Evolutionary conservation across 139 green algal species (phyloP), one percentile per base, ranked within the genome.

Genomic region (Picochlorum sp.): DNA sequence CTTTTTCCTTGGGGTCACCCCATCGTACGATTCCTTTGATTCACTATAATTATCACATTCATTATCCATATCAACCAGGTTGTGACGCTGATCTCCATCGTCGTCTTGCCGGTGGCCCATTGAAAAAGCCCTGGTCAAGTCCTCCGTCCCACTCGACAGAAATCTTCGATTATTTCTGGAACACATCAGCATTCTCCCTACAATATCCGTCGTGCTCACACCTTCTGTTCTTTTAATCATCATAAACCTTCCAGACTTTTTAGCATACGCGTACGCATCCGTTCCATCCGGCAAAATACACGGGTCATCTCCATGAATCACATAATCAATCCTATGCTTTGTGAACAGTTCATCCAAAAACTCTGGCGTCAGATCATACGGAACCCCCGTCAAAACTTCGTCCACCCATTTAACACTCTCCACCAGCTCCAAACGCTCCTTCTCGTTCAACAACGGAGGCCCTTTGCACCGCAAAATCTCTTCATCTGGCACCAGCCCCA

Each of bases 261-360:
- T 97, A 45, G 88, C 90, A 49, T 92, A 75, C 34, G 82, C 94
- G 76, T 99, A 99, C 0, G 92, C 94, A 70, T 99, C 94, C 4
- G 88, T 92, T 64, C 94, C 94, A 64, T 99, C 94, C 13, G 94
- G 94, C 62, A 98, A 78, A 44, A 98, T 61, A 81, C 94, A 99
- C 57, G 94, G 94, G 77, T 99, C 94, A 76, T 99, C 94, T 1
- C 94, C 94, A 71, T 99, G 94, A 18, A 99, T 83, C 67, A 99
- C 90, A 77, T 96, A 96, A 77, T 99, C 94, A 50, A 99, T 97
- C n/a, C 73, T 62, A 72, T 92, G 83, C 78, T 96, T 92, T 18
- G 69, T 85, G 72, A 97, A 96, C 20, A 98, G 81, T 69, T 92
- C 77, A 11, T 90, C 55, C 34, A 96, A 81, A 68, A 99, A 98